phyloP scores from a whole-genome alignment of 2,329 filamentous ascomycete species.

The Dryadomyces sulphureus region DNA sequence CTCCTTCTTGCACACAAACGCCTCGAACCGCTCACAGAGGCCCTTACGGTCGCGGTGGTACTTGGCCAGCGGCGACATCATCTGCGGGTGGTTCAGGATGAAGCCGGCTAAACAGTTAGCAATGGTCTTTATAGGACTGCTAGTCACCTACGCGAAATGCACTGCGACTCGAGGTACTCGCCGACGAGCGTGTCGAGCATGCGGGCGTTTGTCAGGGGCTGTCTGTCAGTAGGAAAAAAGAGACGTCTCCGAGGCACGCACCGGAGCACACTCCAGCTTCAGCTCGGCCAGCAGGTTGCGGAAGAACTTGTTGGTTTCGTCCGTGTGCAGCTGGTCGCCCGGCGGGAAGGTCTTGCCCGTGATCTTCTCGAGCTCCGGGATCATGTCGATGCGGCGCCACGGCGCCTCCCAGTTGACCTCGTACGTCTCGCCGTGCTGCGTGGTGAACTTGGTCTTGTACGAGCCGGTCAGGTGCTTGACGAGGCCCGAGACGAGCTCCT shows the following conservation, averaged over 20 bases:
- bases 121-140: too few species aligned
- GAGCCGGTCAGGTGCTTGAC: constrained; percentile 80
- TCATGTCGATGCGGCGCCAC: constrained; percentile 93
- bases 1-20: constrained; percentile 89
- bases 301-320: constrained; percentile 81
- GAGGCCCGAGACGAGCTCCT: constrained; percentile 79
- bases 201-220: constrained; percentile 76
- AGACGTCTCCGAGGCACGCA: background rate
- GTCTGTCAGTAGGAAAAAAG: background rate
- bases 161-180: constrained; percentile 89
- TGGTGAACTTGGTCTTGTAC: constrained; percentile 76
- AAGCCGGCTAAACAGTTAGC: constrained; percentile 9
- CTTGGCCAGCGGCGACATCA: constrained; percentile 91
- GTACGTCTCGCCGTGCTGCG: constrained; percentile 71
- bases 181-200: constrained; percentile 94
- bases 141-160: constrained; percentile 22
- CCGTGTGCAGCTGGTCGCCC: constrained; percentile 75
- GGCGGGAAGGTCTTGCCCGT: constrained; percentile 83
- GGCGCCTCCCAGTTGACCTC: constrained; percentile 93
- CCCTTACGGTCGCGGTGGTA: constrained; percentile 71
- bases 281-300: constrained; percentile 73
- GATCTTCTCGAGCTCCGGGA: constrained; percentile 63
- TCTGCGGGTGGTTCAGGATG: constrained; percentile 13
- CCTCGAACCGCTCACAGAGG: constrained; percentile 93
- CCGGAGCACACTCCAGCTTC: constrained; percentile 71